A percentile compares a stretch with the other conserved stretches of the same genome.
These are phyloP conservation scores for Avena eriantha DNA, from an alignment of 176 grass and related monocot species.

Conservation along the genomic window DNA sequence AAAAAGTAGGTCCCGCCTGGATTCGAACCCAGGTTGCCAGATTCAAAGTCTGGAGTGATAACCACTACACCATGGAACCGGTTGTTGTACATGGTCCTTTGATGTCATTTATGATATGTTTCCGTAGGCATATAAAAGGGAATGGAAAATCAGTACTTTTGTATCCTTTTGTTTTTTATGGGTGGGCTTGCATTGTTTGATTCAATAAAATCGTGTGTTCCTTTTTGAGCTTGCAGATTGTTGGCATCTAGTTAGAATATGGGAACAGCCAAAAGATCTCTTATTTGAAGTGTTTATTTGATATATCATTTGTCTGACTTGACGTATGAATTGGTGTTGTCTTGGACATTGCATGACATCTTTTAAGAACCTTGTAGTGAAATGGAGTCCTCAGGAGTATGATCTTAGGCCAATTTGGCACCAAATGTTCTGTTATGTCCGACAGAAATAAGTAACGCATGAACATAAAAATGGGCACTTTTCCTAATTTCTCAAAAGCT, in stretches of 20 bases:
- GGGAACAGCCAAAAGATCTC: neutral
- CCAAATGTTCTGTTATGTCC: neutral
- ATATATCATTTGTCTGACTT: neutral
- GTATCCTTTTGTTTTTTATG: neutral
- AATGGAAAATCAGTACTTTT: neutral
- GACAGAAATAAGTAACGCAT: neutral
- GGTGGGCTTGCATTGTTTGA: neutral
- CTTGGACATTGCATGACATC: neutral
- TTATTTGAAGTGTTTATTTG: neutral
- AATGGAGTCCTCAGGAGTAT: neutral
- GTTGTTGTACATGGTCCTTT: neutral
- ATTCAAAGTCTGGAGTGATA: conserved; percentile 99
- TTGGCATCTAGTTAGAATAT: conserved; percentile 6
- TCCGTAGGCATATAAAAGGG: neutral
- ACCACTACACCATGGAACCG: conserved; percentile 79
- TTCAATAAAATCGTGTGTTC: neutral
- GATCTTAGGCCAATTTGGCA: neutral
- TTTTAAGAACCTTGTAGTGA: neutral
- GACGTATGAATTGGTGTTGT: neutral
- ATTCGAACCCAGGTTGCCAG: conserved; percentile 99
- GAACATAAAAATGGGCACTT: neutral
- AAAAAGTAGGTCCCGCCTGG: conserved; percentile 69
- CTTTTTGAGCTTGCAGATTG: neutral
- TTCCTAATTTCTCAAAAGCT: neutral
- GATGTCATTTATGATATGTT: neutral